These are phyloP conservation scores for Diplodia mutila DNA, from an alignment of 2,329 filamentous ascomycete species.

Conservation along the genomic window DNA sequence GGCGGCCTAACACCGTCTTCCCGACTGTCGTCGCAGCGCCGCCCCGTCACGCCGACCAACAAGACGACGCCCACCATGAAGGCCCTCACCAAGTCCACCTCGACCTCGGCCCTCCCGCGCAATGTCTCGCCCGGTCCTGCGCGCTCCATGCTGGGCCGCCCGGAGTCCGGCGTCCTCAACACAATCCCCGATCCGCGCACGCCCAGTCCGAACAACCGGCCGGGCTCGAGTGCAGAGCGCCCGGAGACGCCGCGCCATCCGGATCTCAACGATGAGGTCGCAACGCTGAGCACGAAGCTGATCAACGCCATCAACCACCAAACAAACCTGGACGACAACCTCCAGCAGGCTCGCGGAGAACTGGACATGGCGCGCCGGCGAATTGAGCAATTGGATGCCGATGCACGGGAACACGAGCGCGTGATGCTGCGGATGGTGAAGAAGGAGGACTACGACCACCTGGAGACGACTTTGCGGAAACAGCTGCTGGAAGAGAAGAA, in stretches of 20 bases:
- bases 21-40: slow-evolving; percentile 35
- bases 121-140: slow-evolving; percentile 25
- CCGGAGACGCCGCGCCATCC: slow-evolving; percentile 52
- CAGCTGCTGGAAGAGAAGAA: slow-evolving; percentile 50
- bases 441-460: slow-evolving; percentile 70
- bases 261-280: slow-evolving; percentile 75
- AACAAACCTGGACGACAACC: slow-evolving; percentile 84
- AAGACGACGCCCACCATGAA: slow-evolving; percentile 33
- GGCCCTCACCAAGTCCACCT: slow-evolving; percentile 44
- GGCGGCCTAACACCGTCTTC: slow-evolving; percentile 37
- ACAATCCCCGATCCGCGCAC: slow-evolving; percentile 64
- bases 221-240: slow-evolving; percentile 42
- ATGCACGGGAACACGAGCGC: slow-evolving; percentile 58
- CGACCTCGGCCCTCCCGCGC: slow-evolving; percentile 41
- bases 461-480: slow-evolving; percentile 44
- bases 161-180: slow-evolving; percentile 65
- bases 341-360: slow-evolving; percentile 81
- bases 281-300: slow-evolving; percentile 89
- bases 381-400: slow-evolving; percentile 69
- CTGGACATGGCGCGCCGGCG: slow-evolving; percentile 72
- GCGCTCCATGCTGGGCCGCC: slow-evolving; percentile 34
- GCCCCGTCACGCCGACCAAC: slow-evolving; percentile 41
- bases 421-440: slow-evolving; percentile 72
- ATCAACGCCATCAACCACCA: slow-evolving; percentile 98
- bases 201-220: slow-evolving; percentile 38